Conservation (phyloP, 345 rosid genomes). For the Salix udensis region DNA sequence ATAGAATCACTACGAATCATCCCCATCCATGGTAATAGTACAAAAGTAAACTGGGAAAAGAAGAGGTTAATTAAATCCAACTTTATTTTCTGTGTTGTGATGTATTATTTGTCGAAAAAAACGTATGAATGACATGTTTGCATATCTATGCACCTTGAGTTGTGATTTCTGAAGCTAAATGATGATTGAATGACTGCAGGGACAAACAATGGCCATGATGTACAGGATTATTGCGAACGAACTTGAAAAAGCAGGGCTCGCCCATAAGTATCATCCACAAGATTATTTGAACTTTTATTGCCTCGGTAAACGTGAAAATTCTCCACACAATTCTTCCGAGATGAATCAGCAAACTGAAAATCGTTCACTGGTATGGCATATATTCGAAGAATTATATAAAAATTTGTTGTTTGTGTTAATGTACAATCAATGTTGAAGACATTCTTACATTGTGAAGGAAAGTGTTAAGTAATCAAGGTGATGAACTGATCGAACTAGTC, state of each 20-base stretch:
- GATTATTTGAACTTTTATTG: slow-evolving; percentile 69
- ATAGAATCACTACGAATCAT: too few species aligned
- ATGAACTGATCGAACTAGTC: neutral
- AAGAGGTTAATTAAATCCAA: too few species aligned
- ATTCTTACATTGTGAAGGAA: too few species aligned
- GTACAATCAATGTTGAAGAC: neutral
- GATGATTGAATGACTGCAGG: slow-evolving; percentile 30
- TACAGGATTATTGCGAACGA: slow-evolving; percentile 49
- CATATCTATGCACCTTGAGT: neutral
- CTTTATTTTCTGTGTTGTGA: too few species aligned
- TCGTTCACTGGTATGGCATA: slow-evolving; percentile 37
- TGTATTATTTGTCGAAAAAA: too few species aligned
- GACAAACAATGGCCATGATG: slow-evolving; percentile 74
- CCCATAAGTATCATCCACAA: slow-evolving; percentile 37
- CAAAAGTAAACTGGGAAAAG: too few species aligned
- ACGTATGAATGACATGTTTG: too few species aligned
- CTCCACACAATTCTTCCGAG: slow-evolving; percentile 13
- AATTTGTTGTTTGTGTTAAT: neutral
- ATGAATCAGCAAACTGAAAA: slow-evolving; percentile 34
- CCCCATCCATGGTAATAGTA: too few species aligned
- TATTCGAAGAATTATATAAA: neutral
- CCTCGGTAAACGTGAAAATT: slow-evolving; percentile 60
- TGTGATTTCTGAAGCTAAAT: slow-evolving; percentile 2
- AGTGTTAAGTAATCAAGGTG: neutral
- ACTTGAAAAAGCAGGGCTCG: slow-evolving; percentile 43